Evolutionary conservation across 495 filamentous ascomycete species (phyloP).

Genomic region (Talaromyces ruber): DNA sequence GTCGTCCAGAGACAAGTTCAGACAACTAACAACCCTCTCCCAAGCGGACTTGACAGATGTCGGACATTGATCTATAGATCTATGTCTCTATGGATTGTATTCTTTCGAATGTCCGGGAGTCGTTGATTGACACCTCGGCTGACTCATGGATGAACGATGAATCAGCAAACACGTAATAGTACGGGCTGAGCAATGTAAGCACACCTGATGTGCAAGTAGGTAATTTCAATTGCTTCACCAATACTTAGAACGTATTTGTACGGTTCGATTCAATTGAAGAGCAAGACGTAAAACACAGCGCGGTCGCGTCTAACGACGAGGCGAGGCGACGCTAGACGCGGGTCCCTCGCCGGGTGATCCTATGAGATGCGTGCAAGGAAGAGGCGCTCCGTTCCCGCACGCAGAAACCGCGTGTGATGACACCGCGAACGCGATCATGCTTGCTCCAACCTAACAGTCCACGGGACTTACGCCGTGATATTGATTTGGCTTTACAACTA

Average conservation of each 20-base stretch:
- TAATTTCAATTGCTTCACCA: no score
- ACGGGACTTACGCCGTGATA: background rate
- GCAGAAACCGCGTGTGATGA: slow-evolving; percentile 1
- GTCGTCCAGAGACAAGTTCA: background rate
- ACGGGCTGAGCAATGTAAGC: background rate
- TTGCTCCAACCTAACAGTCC: background rate
- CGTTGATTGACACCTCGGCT: background rate
- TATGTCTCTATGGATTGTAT: background rate
- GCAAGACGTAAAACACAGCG: background rate
- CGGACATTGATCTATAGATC: background rate
- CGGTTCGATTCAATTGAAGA: no score
- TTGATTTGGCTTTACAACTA: background rate
- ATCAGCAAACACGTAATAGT: background rate
- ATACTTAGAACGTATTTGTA: no score
- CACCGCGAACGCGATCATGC: background rate
- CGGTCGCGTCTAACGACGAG: background rate
- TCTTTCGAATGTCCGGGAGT: background rate
- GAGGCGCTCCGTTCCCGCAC: background rate
- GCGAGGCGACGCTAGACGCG: background rate
- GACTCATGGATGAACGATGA: background rate
- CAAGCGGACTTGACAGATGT: background rate
- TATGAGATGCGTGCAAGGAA: background rate
- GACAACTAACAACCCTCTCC: background rate
- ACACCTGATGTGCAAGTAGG: no score
- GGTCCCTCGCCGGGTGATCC: background rate